Conservation (phyloP, 2,329 filamentous ascomycete species). For the Aspergillaceae sp. region DNA sequence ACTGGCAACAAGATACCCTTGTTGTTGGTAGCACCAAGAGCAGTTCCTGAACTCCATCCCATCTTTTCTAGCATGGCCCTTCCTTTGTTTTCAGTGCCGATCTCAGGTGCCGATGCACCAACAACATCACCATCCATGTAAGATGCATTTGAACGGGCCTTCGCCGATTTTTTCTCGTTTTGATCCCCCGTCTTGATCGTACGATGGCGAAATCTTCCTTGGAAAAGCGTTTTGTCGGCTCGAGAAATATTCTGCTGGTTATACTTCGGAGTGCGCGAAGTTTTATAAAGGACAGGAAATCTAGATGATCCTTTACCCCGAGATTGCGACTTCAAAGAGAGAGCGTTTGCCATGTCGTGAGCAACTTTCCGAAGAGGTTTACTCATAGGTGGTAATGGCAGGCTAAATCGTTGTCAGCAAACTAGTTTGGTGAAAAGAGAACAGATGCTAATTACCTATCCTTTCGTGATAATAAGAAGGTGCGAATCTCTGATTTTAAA, state of each 20-base stretch:
- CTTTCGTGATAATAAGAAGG: slow-evolving; percentile 57
- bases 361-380: slow-evolving; percentile 66
- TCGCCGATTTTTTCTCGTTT: slow-evolving; percentile 17
- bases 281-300: slow-evolving; percentile 70
- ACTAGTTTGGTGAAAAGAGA: background rate
- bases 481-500: slow-evolving; percentile 61
- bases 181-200: slow-evolving; percentile 17
- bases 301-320: slow-evolving; percentile 63
- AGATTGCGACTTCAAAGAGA: slow-evolving; percentile 78
- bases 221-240: slow-evolving; percentile 33
- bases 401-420: slow-evolving; percentile 36
- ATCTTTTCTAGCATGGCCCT: slow-evolving; percentile 89
- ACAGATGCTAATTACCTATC: slow-evolving; percentile 48
- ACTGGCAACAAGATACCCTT: slow-evolving; percentile 84
- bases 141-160: slow-evolving; percentile 34
- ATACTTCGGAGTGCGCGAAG: slow-evolving; percentile 55
- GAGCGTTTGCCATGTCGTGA: slow-evolving; percentile 66
- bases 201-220: slow-evolving; percentile 22
- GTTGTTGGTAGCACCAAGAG: slow-evolving; percentile 71
- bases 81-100: slow-evolving; percentile 74
- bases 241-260: slow-evolving; percentile 46
- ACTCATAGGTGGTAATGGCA: slow-evolving; percentile 76
- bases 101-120: slow-evolving; percentile 72
- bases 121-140: slow-evolving; percentile 84
- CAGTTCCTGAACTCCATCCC: slow-evolving; percentile 86